These are phyloP conservation scores for Aureobasidium sp. DNA, from an alignment of 2,329 filamentous ascomycete genomes.

Conservation along the genomic window DNA sequence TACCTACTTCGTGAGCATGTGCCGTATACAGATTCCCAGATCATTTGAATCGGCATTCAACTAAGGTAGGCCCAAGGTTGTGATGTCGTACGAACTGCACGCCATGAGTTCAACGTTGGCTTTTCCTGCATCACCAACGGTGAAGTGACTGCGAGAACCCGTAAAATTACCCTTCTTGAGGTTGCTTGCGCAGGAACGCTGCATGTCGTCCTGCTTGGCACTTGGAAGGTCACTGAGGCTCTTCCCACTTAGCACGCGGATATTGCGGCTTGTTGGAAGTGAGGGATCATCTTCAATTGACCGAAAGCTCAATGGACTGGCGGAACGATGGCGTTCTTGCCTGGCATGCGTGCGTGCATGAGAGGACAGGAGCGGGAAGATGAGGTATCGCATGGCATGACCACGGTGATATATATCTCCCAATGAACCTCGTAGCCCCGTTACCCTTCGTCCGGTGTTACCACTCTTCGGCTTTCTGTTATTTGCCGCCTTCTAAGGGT, in stretches of 20 bases:
- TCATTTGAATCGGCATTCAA: background rate
- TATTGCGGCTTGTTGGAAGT: background rate
- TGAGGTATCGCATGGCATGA: conserved; percentile 3
- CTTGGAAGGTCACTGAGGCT: background rate
- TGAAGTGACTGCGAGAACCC: conserved; percentile 1
- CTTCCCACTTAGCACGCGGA: background rate
- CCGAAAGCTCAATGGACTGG: background rate
- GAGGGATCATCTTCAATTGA: background rate
- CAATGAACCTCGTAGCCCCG: background rate
- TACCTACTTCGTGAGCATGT: background rate
- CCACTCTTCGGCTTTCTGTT: conserved; percentile 2
- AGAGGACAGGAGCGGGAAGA: background rate
- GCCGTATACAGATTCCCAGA: background rate
- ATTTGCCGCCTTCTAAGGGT: background rate
- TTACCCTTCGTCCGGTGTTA: background rate
- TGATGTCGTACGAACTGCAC: background rate
- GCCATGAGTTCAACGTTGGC: conserved; percentile 5
- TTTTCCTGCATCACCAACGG: background rate
- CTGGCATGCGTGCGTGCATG: background rate
- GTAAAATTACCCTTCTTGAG: background rate
- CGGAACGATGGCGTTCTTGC: conserved; percentile 9
- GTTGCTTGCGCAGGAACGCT: background rate
- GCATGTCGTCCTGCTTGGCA: background rate
- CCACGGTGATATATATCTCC: background rate
- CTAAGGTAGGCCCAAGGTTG: background rate